Conservation (phyloP, 768 basidiomycete species). For the Psilocybe subaeruginosa region DNA sequence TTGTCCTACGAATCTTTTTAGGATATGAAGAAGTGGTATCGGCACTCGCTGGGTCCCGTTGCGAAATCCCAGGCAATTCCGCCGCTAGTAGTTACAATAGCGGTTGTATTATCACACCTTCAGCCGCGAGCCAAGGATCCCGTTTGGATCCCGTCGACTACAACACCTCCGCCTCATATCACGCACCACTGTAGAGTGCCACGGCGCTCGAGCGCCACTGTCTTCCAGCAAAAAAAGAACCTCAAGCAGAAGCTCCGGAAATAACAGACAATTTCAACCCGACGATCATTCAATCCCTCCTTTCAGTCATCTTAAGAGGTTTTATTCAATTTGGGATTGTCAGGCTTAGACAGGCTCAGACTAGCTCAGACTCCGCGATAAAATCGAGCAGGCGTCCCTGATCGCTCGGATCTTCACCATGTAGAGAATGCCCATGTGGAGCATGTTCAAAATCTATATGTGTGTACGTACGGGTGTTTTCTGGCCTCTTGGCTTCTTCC, state of each 20-base stretch:
- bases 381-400: neutral
- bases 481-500: no score
- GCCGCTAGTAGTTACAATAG: neutral
- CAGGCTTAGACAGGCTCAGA: no score
- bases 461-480: neutral
- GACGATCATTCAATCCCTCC: no score
- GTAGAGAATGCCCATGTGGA: no score
- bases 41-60: constrained; percentile 6
- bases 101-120: no score
- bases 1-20: neutral
- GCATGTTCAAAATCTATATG: neutral
- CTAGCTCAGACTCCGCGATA: no score
- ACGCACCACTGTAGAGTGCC: constrained; percentile 4
- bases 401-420: neutral
- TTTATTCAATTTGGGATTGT: no score
- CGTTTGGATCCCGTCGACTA: neutral
- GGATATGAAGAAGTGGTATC: constrained; percentile 2
- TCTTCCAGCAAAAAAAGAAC: neutral
- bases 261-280: no score
- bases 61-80: neutral
- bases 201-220: constrained; percentile 1
- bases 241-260: no score
- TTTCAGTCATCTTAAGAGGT: no score
- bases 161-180: constrained; percentile 10
- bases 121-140: no score